Percentiles rank a stretch among this genome's conserved stretches.
phyloP scores from a whole-genome alignment of 2,329 filamentous ascomycete species.

The Hirsutella thompsonii region DNA sequence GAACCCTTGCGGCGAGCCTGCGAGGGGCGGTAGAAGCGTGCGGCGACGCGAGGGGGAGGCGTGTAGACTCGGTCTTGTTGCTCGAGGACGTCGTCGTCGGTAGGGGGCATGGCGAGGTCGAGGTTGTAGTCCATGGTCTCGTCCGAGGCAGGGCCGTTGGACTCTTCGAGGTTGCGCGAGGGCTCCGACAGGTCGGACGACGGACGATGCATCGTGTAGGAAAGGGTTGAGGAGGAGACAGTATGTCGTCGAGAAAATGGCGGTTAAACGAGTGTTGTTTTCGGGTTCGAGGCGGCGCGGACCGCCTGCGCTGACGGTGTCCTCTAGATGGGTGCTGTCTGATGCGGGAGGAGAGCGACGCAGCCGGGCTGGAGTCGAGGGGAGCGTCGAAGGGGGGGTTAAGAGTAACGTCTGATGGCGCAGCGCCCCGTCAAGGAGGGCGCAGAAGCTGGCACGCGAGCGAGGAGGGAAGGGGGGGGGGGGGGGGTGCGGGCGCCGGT shows the following conservation, averaged over 20 bases:
- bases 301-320: too few species aligned
- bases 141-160: slow-evolving; percentile 15
- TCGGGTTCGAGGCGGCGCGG: too few species aligned
- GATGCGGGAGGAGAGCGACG: too few species aligned
- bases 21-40: slow-evolving; percentile 59
- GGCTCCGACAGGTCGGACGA: slow-evolving; percentile 28
- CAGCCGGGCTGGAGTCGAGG: too few species aligned
- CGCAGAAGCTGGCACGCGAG: too few species aligned
- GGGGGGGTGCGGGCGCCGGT: too few species aligned
- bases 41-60: slow-evolving; percentile 65
- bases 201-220: slow-evolving; percentile 26
- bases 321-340: background rate
- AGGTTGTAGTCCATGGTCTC: slow-evolving; percentile 18
- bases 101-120: slow-evolving; percentile 24
- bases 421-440: too few species aligned
- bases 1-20: slow-evolving; percentile 60
- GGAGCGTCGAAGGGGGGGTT: too few species aligned
- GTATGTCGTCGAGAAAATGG: background rate
- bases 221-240: too few species aligned
- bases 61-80: slow-evolving; percentile 31
- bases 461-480: too few species aligned
- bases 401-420: too few species aligned
- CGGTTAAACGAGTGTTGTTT: background rate
- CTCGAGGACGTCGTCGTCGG: slow-evolving; percentile 21
- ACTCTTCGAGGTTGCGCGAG: slow-evolving; percentile 25